A percentile compares a stretch with the other conserved stretches of the same genome.
Conservation (phyloP, 139 green algal genomes). For the Chlorella sp. region DNA sequence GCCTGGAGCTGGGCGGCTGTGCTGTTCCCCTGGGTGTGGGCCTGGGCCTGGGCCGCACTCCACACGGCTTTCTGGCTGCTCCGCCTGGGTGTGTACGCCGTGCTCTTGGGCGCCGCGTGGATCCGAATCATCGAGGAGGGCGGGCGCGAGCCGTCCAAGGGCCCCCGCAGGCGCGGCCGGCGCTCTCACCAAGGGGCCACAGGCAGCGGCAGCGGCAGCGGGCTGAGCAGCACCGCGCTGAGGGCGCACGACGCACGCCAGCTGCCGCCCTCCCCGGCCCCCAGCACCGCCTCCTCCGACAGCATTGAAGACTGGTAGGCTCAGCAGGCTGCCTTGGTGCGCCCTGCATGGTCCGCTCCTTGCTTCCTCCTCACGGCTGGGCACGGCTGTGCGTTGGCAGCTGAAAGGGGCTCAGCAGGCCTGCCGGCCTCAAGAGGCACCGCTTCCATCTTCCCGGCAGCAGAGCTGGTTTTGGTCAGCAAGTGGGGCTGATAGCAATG, state of each 20-base stretch:
- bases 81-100: constrained; percentile 2
- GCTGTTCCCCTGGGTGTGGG: too few species aligned
- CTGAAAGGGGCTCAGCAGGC: neutral
- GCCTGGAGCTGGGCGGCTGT: too few species aligned
- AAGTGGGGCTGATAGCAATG: too few species aligned
- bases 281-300: neutral
- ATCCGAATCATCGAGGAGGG: constrained; percentile 7
- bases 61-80: neutral
- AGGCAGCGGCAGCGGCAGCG: neutral
- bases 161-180: neutral
- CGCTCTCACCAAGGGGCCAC: too few species aligned
- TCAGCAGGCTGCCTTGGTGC: too few species aligned
- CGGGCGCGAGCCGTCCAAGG: neutral
- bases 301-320: constrained; percentile 19
- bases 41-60: too few species aligned
- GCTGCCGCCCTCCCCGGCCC: neutral
- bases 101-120: neutral
- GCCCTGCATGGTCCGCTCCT: neutral
- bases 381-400: neutral
- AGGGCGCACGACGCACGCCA: neutral
- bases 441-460: too few species aligned
- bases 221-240: neutral
- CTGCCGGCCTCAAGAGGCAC: too few species aligned
- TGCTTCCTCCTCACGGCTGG: neutral
- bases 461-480: too few species aligned